Conservation (phyloP, 352 stramenopile species). For the Globisporangium spinosum region DNA sequence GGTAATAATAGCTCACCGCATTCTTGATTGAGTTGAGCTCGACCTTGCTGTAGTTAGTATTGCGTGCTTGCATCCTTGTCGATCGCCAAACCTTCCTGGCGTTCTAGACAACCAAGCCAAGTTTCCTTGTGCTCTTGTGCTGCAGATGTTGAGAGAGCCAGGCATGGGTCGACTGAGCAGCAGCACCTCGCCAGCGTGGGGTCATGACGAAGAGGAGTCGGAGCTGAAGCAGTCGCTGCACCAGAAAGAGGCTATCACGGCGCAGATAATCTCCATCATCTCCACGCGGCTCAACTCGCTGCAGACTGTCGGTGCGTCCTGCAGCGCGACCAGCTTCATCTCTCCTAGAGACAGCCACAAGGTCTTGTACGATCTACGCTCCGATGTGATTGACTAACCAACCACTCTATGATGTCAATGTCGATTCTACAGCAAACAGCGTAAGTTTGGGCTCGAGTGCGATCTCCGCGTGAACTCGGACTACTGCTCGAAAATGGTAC, state of each 20-base stretch:
- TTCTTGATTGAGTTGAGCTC: no score
- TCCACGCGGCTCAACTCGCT: slow-evolving; percentile 59
- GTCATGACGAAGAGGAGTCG: slow-evolving; percentile 31
- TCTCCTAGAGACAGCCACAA: not conserved
- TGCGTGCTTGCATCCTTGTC: no score
- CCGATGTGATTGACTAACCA: not conserved
- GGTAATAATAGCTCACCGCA: no score
- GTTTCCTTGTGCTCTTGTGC: no score
- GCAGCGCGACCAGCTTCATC: no score
- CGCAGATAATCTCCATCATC: slow-evolving; percentile 82
- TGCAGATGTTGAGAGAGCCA: not conserved
- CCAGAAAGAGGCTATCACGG: slow-evolving; percentile 73
- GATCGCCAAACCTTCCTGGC: not conserved
- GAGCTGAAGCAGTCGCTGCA: slow-evolving; percentile 56
- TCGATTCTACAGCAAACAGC: slow-evolving; percentile 40
- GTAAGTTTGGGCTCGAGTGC: slow-evolving; percentile 69
- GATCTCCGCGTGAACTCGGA: slow-evolving; percentile 68
- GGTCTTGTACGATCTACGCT: not conserved
- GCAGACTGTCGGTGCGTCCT: slow-evolving; percentile 44
- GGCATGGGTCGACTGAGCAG: slow-evolving; percentile 22
- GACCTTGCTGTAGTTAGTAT: no score
- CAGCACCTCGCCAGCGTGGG: slow-evolving; percentile 13
- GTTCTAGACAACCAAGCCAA: no score
- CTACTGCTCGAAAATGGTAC: slow-evolving; percentile 65
- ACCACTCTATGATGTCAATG: no score